phyloP scores from a whole-genome alignment of 139 green algal species.

The Eudorina sp. region DNA sequence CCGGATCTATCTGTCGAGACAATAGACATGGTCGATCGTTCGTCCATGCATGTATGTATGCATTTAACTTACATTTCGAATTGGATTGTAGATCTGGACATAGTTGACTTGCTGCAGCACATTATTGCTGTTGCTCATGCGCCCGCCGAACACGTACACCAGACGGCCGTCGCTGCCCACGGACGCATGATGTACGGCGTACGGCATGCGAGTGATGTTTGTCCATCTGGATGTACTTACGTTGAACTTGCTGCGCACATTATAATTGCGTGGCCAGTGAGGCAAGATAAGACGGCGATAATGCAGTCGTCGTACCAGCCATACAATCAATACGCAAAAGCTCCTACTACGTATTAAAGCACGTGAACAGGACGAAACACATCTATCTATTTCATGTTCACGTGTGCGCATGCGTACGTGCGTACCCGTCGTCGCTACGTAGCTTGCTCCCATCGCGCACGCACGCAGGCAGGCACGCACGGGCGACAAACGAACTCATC shows the following conservation, averaged over 20 bases:
- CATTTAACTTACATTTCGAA: not conserved
- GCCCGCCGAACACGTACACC: slow-evolving; percentile 12
- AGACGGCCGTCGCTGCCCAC: not conserved
- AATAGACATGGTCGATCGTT: no score
- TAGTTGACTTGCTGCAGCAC: not conserved
- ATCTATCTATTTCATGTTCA: not conserved
- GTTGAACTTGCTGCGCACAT: not conserved
- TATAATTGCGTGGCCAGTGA: no score
- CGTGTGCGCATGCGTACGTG: no score
- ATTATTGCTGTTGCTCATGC: slow-evolving; percentile 1
- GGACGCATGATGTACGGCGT: not conserved
- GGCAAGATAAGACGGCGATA: no score
- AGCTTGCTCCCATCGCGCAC: no score
- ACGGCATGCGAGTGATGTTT: not conserved
- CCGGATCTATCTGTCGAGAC: no score
- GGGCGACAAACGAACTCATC: not conserved
- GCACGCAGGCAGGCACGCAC: not conserved
- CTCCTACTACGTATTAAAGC: no score
- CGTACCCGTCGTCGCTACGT: no score
- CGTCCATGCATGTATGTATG: no score
- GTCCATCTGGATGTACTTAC: not conserved
- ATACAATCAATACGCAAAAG: no score
- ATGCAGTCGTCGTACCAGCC: no score
- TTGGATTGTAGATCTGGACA: slow-evolving; percentile 2
- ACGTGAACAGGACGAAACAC: no score